Evolutionary conservation across 106 monocot genomes (phyloP).

Genomic region (Dendrobium nobile): DNA sequence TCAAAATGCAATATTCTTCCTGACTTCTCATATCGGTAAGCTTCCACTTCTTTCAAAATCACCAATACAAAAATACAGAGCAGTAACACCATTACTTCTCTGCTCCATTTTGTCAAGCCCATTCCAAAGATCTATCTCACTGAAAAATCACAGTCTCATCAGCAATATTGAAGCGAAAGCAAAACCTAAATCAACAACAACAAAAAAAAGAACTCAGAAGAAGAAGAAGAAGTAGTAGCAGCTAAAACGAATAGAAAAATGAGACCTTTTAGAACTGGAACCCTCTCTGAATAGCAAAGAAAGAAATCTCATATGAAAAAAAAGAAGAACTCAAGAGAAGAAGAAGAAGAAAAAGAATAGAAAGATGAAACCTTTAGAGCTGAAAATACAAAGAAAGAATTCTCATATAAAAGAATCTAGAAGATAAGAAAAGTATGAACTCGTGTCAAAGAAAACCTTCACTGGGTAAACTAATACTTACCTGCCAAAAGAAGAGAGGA

Average conservation of each 20-base stretch:
- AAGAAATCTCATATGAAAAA: not conserved
- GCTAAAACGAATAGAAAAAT: not conserved
- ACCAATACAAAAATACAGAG: not conserved
- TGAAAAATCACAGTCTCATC: not conserved
- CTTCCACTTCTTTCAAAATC: not conserved
- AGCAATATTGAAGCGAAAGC: not conserved
- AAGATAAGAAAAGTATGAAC: not conserved
- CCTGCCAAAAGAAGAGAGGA: not conserved
- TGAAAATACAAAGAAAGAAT: not conserved
- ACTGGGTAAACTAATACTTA: not conserved
- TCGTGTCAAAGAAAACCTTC: slow-evolving; percentile 2
- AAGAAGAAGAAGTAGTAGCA: not conserved
- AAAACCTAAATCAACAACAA: not conserved
- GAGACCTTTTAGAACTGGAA: too few species aligned
- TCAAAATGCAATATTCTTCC: not conserved
- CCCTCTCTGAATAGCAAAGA: too few species aligned
- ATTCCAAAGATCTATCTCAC: not conserved
- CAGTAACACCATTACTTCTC: not conserved
- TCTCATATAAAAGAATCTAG: not conserved
- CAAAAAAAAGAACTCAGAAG: not conserved
- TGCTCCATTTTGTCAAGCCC: not conserved
- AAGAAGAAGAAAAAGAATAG: too few species aligned
- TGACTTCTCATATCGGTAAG: not conserved
- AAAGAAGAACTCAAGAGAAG: too few species aligned
- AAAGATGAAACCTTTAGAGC: too few species aligned